A percentile compares a stretch with the other conserved stretches of the same genome.
These are phyloP conservation scores for Pseudohalonectria lignicola DNA, from an alignment of 2,329 filamentous ascomycete species.

Conservation along the genomic window DNA sequence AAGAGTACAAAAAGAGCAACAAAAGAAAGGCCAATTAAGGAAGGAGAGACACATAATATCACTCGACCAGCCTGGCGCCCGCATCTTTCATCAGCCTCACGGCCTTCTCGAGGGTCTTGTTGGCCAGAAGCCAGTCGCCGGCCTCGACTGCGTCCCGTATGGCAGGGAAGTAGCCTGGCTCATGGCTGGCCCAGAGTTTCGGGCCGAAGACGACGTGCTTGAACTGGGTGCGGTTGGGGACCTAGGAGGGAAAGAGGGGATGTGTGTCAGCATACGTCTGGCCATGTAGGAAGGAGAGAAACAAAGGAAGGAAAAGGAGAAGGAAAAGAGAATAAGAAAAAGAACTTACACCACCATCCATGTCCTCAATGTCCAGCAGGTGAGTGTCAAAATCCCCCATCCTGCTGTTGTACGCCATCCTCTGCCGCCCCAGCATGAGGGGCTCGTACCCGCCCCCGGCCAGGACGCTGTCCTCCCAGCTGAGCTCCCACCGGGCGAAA, in stretches of 20 bases:
- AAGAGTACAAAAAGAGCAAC: too few relatives aligned
- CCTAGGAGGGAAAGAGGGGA: slow-evolving; percentile 33
- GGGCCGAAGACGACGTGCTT: slow-evolving; percentile 89
- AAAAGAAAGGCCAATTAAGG: too few relatives aligned
- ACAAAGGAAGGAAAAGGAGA: not conserved
- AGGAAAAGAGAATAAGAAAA: slow-evolving; percentile 13
- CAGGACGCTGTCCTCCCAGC: slow-evolving; percentile 66
- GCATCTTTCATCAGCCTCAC: slow-evolving; percentile 57
- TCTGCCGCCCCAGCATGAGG: slow-evolving; percentile 50
- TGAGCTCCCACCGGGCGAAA: slow-evolving; percentile 66
- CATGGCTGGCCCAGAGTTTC: slow-evolving; percentile 60
- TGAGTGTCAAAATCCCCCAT: slow-evolving; percentile 76
- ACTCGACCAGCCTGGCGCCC: slow-evolving; percentile 20
- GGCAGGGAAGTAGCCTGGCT: slow-evolving; percentile 66
- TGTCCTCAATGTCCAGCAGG: slow-evolving; percentile 63
- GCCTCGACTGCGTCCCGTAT: slow-evolving; percentile 69
- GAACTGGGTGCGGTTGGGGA: slow-evolving; percentile 82
- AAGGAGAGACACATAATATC: too few relatives aligned
- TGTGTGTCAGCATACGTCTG: too few relatives aligned
- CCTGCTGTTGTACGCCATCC: slow-evolving; percentile 68
- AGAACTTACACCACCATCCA: slow-evolving; percentile 62
- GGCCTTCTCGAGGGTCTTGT: slow-evolving; percentile 59
- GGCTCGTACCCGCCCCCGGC: slow-evolving; percentile 67
- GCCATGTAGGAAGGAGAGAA: not conserved
- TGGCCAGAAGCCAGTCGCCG: slow-evolving; percentile 58